These are phyloP conservation scores for Coprinopsis cinerea DNA, from an alignment of 768 basidiomycete genomes.

Conservation along the genomic window DNA sequence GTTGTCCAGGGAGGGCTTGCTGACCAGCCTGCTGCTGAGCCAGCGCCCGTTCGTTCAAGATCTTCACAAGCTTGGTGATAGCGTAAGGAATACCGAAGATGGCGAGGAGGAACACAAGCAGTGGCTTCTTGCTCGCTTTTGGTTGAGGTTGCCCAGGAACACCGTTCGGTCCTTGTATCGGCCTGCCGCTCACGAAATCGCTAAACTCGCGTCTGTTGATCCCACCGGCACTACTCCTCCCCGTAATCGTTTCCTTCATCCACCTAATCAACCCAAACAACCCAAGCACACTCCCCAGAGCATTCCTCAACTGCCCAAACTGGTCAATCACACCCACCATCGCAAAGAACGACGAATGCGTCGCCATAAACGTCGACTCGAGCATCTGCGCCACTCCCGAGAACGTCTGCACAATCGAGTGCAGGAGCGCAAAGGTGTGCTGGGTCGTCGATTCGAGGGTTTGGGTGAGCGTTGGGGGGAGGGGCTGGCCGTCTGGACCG, in stretches of 20 bases:
- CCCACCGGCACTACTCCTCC: conserved; percentile 25
- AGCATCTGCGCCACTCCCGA: conserved; percentile 95
- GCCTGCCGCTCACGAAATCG: conserved; percentile 65
- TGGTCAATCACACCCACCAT: conserved; percentile 98
- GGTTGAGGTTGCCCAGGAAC: conserved; percentile 33
- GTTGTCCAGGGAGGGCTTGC: conserved; percentile 25
- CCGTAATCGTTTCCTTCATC: conserved; percentile 63
- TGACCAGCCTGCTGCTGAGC: conserved; percentile 35
- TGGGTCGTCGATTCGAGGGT: conserved; percentile 86
- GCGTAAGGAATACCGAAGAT: conserved; percentile 90
- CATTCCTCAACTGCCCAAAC: conserved; percentile 84
- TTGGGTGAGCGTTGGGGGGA: conserved; percentile 67
- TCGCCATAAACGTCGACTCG: conserved; percentile 96
- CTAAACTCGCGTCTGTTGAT: conserved; percentile 61
- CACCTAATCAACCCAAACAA: conserved; percentile 86
- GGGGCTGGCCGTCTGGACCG: conserved; percentile 46
- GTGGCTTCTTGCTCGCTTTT: conserved; percentile 80
- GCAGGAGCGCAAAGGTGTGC: conserved; percentile 88
- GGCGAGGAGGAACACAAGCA: conserved; percentile 90
- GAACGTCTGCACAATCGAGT: conserved; percentile 94
- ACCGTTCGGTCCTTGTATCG: conserved; percentile 43
- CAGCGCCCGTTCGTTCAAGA: conserved; percentile 67
- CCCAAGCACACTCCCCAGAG: conserved; percentile 88
- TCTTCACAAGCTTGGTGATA: conserved; percentile 83
- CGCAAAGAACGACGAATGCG: conserved; percentile 90